Evolutionary conservation across 768 basidiomycete genomes (phyloP).

Genomic region (Leccinum pellstonianum): DNA sequence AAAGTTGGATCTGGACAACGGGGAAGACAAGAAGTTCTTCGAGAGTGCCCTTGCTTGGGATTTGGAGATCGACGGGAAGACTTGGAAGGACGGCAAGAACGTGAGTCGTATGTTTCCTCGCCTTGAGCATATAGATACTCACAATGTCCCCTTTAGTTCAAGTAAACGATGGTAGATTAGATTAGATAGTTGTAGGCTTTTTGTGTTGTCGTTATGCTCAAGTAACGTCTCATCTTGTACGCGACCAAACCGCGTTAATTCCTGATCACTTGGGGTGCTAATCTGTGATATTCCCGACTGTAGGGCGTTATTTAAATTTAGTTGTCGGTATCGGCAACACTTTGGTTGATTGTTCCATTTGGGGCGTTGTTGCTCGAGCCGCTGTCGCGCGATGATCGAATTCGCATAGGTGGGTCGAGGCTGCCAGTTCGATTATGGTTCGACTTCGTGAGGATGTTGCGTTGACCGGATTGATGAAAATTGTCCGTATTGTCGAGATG

Average conservation of each 20-base stretch:
- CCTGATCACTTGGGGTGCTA: neutral
- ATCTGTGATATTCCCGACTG: too few species aligned
- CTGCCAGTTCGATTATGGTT: too few species aligned
- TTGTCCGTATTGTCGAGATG: too few species aligned
- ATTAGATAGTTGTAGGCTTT: conserved; percentile 28
- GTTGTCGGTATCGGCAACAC: too few species aligned
- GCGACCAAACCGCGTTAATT: neutral
- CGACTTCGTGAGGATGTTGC: too few species aligned
- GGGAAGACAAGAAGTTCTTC: conserved; percentile 84
- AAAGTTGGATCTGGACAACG: conserved; percentile 71
- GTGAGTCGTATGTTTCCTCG: conserved; percentile 46
- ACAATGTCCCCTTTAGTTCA: conserved; percentile 22
- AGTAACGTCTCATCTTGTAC: conserved; percentile 5
- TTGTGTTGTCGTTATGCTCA: conserved; percentile 5
- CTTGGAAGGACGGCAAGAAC: conserved; percentile 89
- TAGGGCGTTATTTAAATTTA: accelerated
- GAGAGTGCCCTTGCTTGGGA: conserved; percentile 95
- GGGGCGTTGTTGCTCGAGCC: neutral
- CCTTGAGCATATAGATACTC: neutral
- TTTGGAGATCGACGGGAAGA: conserved; percentile 82
- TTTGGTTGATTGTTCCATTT: neutral
- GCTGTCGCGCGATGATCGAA: neutral
- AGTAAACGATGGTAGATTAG: conserved; percentile 14
- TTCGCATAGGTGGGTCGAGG: neutral
- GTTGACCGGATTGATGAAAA: too few species aligned